Base-by-base conservation (phyloP, 2,329 filamentous ascomycete species). In the Colletotrichum lini region DNA sequence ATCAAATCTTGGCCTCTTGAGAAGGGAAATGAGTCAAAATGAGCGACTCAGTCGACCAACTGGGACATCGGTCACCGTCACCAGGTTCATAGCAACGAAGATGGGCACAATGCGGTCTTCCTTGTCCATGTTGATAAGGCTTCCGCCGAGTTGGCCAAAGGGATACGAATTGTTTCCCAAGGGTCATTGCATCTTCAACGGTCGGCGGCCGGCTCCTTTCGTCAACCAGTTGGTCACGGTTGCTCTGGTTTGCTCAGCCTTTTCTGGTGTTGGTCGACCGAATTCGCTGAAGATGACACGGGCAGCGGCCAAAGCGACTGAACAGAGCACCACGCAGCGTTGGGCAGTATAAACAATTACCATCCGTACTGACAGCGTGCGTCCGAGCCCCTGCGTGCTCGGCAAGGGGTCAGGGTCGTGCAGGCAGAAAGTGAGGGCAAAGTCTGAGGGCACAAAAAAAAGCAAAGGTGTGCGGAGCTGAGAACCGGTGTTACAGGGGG, bases 381-480 rank as follows among this genome's bases (percentile, higher is more conserved):
- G 57, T 49, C 40, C 65, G 9, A 63, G 65, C 59, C 57, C 58
- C 58, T 71, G 47, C 57, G 26, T 71, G 10, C 45, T n/a, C 47
- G 65, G 65, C 40, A 63, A 71, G 68, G 58, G 65, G 53, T 44
- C 26, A 44, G 52, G 40, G 8, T 38, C 35, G 50, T 45, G 40
- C 30, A 49, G 53, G 58, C 53, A 61, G 50, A 45, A 23, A 67
- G 13, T 57, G 52, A 4, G 30, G 23, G 57, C 56, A 50, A 40
- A 58, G 45, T 54, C 52, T 42, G 38, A 67, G 54, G 15, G 35
- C 18, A 45, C 42, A 61, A 71, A 71, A 38, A 35, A 38, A 71
- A 68, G 58, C 44, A 71, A 68, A 49, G 45, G 10, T 40, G 18
- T 71, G 65, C 68, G 65, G 65, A 71, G 68, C 45, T 68, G 65